A percentile compares a stretch with the other conserved stretches of the same genome.
phyloP scores from a whole-genome alignment of 768 basidiomycete species.

The Tephrocybe sp. region DNA sequence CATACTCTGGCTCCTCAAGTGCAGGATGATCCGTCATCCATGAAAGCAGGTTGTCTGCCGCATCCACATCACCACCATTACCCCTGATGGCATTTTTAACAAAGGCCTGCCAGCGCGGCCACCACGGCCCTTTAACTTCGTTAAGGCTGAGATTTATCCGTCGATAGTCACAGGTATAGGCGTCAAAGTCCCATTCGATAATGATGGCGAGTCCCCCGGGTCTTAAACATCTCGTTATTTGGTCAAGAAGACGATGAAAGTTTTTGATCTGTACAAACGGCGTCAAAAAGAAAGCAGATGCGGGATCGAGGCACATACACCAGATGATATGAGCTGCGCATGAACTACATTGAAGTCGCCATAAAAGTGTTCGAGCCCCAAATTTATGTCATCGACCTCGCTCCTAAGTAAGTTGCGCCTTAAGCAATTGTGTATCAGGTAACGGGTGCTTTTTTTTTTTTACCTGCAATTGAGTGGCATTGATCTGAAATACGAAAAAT shows the following conservation, averaged over 20 bases:
- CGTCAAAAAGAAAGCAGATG: conserved; percentile 15
- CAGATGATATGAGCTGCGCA: conserved; percentile 66
- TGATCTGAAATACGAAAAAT: conserved; percentile 32
- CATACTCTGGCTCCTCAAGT: conserved; percentile 57
- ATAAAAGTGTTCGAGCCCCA: conserved; percentile 80
- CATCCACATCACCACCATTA: conserved; percentile 62
- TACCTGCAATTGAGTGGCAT: conserved; percentile 75
- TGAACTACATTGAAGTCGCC: conserved; percentile 77
- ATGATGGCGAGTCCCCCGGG: conserved; percentile 68
- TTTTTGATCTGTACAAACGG: conserved; percentile 51
- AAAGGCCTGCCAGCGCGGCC: conserved; percentile 60
- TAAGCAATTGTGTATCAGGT: conserved; percentile 5
- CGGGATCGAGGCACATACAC: conserved; percentile 44
- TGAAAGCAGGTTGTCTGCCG: conserved; percentile 49
- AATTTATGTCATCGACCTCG: conserved; percentile 83
- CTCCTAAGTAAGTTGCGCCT: conserved; percentile 42
- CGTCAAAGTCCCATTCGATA: conserved; percentile 65
- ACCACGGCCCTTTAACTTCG: conserved; percentile 50
- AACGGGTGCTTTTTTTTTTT: conserved; percentile 5
- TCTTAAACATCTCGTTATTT: conserved; percentile 63
- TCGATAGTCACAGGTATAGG: conserved; percentile 51
- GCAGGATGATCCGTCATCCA: conserved; percentile 54
- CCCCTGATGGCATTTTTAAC: conserved; percentile 48
- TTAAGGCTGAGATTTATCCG: conserved; percentile 40
- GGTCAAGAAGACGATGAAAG: conserved; percentile 60